phyloP scores from a whole-genome alignment of 2,329 filamentous ascomycete genomes.

The Penicillium glabrum region DNA sequence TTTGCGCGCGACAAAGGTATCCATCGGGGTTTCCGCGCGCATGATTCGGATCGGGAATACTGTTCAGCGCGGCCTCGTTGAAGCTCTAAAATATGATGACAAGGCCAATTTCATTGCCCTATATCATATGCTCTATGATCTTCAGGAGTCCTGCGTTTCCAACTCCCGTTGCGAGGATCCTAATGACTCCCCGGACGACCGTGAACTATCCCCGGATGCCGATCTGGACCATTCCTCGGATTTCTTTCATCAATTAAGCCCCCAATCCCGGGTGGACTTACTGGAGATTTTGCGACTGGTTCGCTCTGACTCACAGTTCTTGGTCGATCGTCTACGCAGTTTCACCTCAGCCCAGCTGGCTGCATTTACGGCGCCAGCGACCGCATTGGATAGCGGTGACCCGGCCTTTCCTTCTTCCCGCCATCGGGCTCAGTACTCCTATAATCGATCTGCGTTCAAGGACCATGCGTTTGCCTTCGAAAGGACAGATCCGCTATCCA shows the following conservation, averaged over 20 bases:
- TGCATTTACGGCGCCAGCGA: slow-evolving; percentile 74
- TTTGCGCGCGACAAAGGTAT: slow-evolving; percentile 42
- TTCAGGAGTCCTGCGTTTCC: slow-evolving; percentile 44
- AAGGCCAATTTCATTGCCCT: slow-evolving; percentile 45
- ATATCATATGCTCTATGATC: slow-evolving; percentile 45
- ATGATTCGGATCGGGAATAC: slow-evolving; percentile 42
- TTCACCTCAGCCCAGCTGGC: slow-evolving; percentile 75
- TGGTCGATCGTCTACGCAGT: slow-evolving; percentile 77
- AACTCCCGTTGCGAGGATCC: slow-evolving; percentile 33
- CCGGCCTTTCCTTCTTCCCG: slow-evolving; percentile 70
- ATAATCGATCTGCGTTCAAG: slow-evolving; percentile 57
- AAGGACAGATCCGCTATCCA: slow-evolving; percentile 80
- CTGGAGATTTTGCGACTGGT: slow-evolving; percentile 78
- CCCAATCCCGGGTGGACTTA: slow-evolving; percentile 71
- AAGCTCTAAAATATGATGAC: slow-evolving; percentile 47
- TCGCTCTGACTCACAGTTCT: slow-evolving; percentile 81
- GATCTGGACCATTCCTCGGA: slow-evolving; percentile 32
- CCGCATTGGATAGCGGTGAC: slow-evolving; percentile 76
- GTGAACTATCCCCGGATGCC: slow-evolving; percentile 38
- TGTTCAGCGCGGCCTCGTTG: slow-evolving; percentile 46
- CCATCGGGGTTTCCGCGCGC: slow-evolving; percentile 44
- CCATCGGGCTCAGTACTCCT: slow-evolving; percentile 38
- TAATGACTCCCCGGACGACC: slow-evolving; percentile 36
- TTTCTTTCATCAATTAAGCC: slow-evolving; percentile 66
- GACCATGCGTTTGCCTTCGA: slow-evolving; percentile 87